These are phyloP conservation scores for Hibiscus syriacus DNA, from an alignment of 345 rosid genomes.

Conservation along the genomic window DNA sequence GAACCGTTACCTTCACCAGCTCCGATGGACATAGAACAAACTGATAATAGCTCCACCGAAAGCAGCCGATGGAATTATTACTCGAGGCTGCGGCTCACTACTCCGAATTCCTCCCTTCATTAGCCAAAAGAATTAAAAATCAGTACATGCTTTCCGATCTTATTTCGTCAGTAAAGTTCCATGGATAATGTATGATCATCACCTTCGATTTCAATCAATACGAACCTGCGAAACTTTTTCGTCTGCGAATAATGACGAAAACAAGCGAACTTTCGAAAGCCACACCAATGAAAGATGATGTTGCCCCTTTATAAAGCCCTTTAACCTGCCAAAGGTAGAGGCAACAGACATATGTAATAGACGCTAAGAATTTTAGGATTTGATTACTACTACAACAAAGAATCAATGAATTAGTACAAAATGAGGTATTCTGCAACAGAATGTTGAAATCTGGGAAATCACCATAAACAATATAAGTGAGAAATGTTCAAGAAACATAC, in stretches of 20 bases:
- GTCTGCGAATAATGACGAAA: constrained; percentile 94
- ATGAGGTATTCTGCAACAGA: not conserved
- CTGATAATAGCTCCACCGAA: constrained; percentile 90
- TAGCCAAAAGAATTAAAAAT: not conserved
- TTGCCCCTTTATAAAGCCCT: constrained; percentile 89
- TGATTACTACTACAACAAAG: not conserved
- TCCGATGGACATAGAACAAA: constrained; percentile 80
- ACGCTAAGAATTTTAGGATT: not conserved
- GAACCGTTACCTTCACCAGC: constrained; percentile 59
- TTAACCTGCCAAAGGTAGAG: constrained; percentile 57
- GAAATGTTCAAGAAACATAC: constrained; percentile 29
- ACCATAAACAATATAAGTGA: not conserved
- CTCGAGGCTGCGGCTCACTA: constrained; percentile 43
- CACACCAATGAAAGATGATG: constrained; percentile 82
- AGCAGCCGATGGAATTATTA: constrained; percentile 87
- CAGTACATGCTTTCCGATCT: not conserved
- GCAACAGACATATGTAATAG: not conserved
- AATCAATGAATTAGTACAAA: not conserved
- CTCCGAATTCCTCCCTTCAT: constrained; percentile 52
- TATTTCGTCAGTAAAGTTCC: not conserved
- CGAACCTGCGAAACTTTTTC: constrained; percentile 64
- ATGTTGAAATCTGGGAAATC: not conserved
- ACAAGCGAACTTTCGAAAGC: constrained; percentile 90
- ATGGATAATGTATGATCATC: constrained; percentile 1
- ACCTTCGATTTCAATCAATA: constrained; percentile 7